phyloP scores from a whole-genome alignment of 805 yeast genomes.

The Spathaspora sp. region DNA sequence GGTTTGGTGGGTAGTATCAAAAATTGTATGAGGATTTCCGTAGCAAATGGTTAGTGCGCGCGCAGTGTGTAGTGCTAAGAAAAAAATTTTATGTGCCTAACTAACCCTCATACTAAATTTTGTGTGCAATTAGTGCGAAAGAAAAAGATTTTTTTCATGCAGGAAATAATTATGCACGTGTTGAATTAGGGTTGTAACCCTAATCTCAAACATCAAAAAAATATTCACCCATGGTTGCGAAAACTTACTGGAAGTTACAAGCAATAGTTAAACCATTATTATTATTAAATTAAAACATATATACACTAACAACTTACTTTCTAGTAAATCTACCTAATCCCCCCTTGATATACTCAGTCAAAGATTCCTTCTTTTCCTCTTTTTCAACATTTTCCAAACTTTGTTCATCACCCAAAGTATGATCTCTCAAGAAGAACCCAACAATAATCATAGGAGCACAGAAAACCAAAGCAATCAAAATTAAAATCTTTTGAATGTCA shows the following conservation, averaged over 20 bases:
- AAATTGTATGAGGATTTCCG: neutral
- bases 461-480: constrained; percentile 52
- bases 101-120: too few species aligned
- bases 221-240: too few species aligned
- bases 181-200: too few species aligned
- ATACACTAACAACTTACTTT: neutral
- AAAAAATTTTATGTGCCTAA: too few species aligned
- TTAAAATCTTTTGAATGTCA: constrained; percentile 55
- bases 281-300: constrained; percentile 1
- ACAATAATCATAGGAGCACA: constrained; percentile 48
- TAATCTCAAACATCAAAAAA: too few species aligned
- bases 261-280: too few species aligned
- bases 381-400: constrained; percentile 10
- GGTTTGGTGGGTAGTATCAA: neutral
- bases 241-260: too few species aligned
- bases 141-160: too few species aligned
- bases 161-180: too few species aligned
- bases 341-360: neutral
- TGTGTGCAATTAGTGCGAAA: too few species aligned
- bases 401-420: constrained; percentile 37
- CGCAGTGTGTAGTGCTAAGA: too few species aligned
- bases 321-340: neutral
- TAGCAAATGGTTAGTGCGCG: neutral
- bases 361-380: constrained; percentile 1
- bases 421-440: constrained; percentile 52